Evolutionary conservation across 78 protist species (phyloP), one percentile per base, ranked within the genome.

Genomic region (Dictyostelium intermedium): DNA sequence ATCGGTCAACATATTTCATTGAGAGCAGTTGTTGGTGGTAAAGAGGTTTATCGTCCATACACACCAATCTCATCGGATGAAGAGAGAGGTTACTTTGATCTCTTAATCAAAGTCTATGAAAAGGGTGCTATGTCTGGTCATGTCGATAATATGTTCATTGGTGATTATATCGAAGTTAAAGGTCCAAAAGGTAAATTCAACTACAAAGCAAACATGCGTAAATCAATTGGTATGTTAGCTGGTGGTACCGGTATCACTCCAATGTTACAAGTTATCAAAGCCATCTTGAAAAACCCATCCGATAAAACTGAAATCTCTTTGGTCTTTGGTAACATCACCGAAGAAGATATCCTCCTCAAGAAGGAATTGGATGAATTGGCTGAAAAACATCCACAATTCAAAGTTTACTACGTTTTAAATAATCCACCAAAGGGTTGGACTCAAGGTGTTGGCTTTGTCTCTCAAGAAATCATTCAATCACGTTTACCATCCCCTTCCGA

Each of bases 171-270:
- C 60, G 92, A 82, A 18, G 79, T 97, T 78, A 78, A 85, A 63
- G 98, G 98, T 11, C 98, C 98, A 56, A 78, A 89, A 79, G 92
- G 91, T 61, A 53, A 74, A 83, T 80, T 97, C 72, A 27, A 76
- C 77, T 91, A 84, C 87, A 8, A 32, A 34, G 63, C 72, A 14
- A 84, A 91, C 82, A 66, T 70, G 84, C 61, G 37, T 79, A 91
- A 72, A 80, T 14, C 18, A 50, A 41, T 97, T 32, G 98, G 97
- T 50, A 79, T 97, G 93, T 82, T 97, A 23, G 84, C 95, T 20
- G 98, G 98, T 66, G 98, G 98, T 60, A 91, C 98, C 0, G 98
- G 98, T 83, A 96, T 97, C 86, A 96, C 98, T 20, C 98, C 98
- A 76, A 91, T 95, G 96, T 91, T 61, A 84, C 98, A 97, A 86